These are phyloP conservation scores for Hyaloscypha hepaticicola DNA, from an alignment of 495 filamentous ascomycete genomes.

Conservation along the genomic window DNA sequence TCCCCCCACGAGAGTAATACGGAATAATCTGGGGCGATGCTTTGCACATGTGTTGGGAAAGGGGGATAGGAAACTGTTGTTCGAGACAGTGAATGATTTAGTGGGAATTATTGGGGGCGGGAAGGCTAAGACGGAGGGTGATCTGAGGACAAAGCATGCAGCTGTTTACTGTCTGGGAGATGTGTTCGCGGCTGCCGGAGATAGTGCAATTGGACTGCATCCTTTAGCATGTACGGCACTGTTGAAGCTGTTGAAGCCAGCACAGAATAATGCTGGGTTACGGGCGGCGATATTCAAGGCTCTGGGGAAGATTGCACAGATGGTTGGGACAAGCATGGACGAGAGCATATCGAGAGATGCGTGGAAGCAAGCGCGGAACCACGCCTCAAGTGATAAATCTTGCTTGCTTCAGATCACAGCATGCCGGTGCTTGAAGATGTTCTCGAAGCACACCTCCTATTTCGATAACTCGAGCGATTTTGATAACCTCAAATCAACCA, in stretches of 20 bases:
- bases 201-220: conserved; percentile 87
- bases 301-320: conserved; percentile 70
- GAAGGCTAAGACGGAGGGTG: conserved; percentile 76
- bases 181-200: conserved; percentile 83
- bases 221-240: conserved; percentile 67
- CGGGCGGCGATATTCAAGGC: conserved; percentile 80
- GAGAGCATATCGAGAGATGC: conserved; percentile 83
- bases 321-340: conserved; percentile 74
- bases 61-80: conserved; percentile 88
- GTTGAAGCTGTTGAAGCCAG: conserved; percentile 76
- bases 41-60: conserved; percentile 81
- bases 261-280: conserved; percentile 77
- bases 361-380: conserved; percentile 86
- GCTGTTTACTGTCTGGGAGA: conserved; percentile 87
- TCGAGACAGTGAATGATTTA: conserved; percentile 91
- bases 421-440: conserved; percentile 73
- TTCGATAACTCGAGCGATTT: conserved; percentile 93
- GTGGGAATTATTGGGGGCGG: conserved; percentile 69
- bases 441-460: conserved; percentile 68
- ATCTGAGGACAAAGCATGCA: conserved; percentile 68
- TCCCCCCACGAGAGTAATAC: conserved; percentile 80
- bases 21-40: conserved; percentile 82
- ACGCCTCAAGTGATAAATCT: conserved; percentile 77
- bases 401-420: conserved; percentile 76
- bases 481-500: conserved; percentile 72